Conservation (phyloP, 371 early-diverging fungal genomes). For the Catenaria anguillulae region DNA sequence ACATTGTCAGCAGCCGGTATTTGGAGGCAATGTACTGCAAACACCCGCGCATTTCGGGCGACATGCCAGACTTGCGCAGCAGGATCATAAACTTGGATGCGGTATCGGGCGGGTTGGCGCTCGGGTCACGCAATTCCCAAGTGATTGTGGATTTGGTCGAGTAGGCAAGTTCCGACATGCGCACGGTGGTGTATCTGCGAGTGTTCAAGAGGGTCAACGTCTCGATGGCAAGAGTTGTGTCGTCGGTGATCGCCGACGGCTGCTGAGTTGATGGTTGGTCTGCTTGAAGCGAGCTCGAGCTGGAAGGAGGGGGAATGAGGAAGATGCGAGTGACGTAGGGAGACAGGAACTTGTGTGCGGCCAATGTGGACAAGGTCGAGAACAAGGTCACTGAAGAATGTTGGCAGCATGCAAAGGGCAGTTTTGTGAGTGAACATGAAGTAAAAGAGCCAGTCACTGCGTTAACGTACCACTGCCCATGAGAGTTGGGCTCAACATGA, state of each 20-base stretch:
- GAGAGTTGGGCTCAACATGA: not conserved
- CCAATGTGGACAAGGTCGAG: not conserved
- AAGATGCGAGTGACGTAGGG: constrained; percentile 1
- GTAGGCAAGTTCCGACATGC: not conserved
- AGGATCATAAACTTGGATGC: constrained; percentile 2
- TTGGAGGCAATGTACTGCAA: not conserved
- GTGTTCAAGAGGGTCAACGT: not conserved
- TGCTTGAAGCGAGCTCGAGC: too few relatives aligned
- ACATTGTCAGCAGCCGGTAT: not conserved
- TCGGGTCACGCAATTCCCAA: not conserved
- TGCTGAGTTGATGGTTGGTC: not conserved
- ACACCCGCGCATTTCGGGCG: not conserved
- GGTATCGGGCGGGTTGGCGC: too few relatives aligned
- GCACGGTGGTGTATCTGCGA: not conserved
- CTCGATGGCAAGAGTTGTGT: not conserved
- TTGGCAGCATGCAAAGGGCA: too few relatives aligned
- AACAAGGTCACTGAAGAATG: not conserved
- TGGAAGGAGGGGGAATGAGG: not conserved
- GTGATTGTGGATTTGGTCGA: not conserved
- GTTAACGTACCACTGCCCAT: not conserved
- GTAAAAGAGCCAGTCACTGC: not conserved
- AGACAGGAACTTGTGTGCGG: not conserved
- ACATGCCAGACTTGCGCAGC: not conserved
- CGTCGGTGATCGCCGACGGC: not conserved
- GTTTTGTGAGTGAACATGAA: too few relatives aligned